phyloP scores from a whole-genome alignment of 306 rosid species.

The Albizia julibrissin region DNA sequence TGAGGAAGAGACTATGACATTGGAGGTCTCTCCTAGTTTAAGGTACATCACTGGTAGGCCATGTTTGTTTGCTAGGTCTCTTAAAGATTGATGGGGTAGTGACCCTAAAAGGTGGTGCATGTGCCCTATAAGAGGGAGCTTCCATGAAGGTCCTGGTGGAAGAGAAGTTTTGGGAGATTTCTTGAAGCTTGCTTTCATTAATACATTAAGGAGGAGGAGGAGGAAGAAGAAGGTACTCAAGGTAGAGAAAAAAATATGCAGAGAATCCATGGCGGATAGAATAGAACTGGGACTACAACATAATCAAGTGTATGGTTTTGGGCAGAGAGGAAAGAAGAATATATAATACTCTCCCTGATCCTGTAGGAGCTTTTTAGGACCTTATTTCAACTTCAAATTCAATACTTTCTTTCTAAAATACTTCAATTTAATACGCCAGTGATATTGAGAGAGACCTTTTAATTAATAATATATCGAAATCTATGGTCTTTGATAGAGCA shows the following conservation, averaged over 20 bases:
- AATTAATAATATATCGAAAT: too few species aligned
- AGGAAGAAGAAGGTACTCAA: not conserved
- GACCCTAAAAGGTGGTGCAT: constrained; percentile 22
- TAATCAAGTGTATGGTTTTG: not conserved
- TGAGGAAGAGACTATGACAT: constrained; percentile 25
- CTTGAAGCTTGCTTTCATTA: too few species aligned
- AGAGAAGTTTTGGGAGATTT: not conserved
- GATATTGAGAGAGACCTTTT: too few species aligned
- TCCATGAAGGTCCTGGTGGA: constrained; percentile 33
- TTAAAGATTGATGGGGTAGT: constrained; percentile 9
- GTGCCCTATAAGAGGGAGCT: constrained; percentile 33
- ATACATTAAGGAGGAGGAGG: not conserved
- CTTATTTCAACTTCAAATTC: too few species aligned
- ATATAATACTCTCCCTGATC: not conserved
- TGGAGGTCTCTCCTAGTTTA: constrained; percentile 22
- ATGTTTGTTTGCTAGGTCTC: constrained; percentile 29
- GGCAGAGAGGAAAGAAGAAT: not conserved
- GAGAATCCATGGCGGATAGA: not conserved
- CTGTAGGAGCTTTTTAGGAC: not conserved
- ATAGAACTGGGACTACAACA: not conserved
- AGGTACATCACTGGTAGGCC: constrained; percentile 29
- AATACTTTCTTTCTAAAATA: not conserved
- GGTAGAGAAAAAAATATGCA: not conserved
- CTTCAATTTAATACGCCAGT: too few species aligned
- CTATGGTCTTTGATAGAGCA: too few species aligned